Evolutionary conservation across 2,329 filamentous ascomycete genomes (phyloP).

Genomic region (Dothideomycetes sp.): DNA sequence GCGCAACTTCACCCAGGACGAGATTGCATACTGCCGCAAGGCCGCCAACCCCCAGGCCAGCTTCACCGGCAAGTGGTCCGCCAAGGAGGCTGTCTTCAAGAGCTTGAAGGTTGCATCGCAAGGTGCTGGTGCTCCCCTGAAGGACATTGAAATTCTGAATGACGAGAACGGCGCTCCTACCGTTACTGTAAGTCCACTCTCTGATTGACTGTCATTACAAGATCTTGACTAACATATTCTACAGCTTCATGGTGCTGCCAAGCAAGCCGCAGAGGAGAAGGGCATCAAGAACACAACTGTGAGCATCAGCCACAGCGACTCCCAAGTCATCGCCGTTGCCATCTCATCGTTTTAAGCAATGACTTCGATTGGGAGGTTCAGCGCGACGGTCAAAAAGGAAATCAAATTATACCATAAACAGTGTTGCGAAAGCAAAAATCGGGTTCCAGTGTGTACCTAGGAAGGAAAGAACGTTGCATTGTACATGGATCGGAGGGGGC

Average conservation of each 20-base stretch:
- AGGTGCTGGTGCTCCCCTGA: constrained; percentile 80
- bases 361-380: no score
- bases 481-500: not conserved
- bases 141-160: constrained; percentile 85
- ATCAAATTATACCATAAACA: not conserved
- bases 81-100: constrained; percentile 99
- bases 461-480: not conserved
- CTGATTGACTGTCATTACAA: no score
- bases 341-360: constrained; percentile 24
- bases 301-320: constrained; percentile 92
- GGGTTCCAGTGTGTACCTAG: no score
- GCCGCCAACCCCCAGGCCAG: constrained; percentile 74
- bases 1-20: constrained; percentile 80
- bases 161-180: constrained; percentile 72
- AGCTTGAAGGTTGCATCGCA: constrained; percentile 76
- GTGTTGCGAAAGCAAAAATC: not conserved
- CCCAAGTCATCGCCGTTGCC: constrained; percentile 88
- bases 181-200: constrained; percentile 59
- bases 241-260: constrained; percentile 78
- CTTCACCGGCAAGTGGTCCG: constrained; percentile 91
- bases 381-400: no score
- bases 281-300: constrained; percentile 83
- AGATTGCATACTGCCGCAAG: constrained; percentile 78
- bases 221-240: constrained; percentile 14
- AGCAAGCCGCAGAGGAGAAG: constrained; percentile 70